Percentiles rank a stretch among this genome's conserved stretches.
These are phyloP conservation scores for Penicillium dipodomyicola DNA, from an alignment of 495 filamentous ascomycete species.

Conservation along the genomic window DNA sequence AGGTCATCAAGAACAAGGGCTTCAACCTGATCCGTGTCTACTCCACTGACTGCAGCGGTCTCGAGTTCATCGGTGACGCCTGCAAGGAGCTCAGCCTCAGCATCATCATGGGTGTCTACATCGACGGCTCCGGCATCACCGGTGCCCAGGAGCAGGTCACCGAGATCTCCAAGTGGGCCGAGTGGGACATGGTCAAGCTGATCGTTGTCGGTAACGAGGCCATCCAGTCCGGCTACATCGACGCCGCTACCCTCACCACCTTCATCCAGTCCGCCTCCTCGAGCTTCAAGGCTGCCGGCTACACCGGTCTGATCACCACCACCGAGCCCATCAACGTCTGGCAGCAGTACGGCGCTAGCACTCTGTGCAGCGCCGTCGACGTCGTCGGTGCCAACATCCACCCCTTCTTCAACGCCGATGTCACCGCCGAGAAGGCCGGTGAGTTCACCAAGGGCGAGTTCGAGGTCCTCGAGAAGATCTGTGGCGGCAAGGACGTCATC, in stretches of 20 bases:
- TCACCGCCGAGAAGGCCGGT: constrained; percentile 63
- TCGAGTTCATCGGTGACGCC: constrained; percentile 68
- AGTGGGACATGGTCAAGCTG: constrained; percentile 74
- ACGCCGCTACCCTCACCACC: constrained; percentile 57
- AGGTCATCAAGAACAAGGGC: constrained; percentile 65
- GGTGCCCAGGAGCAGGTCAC: constrained; percentile 64
- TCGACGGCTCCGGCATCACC: constrained; percentile 61
- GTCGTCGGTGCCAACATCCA: constrained; percentile 82
- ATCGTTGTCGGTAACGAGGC: constrained; percentile 90
- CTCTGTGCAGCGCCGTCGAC: constrained; percentile 72
- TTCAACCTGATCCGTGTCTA: constrained; percentile 86
- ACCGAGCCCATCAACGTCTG: constrained; percentile 78
- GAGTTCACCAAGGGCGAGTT: constrained; percentile 68
- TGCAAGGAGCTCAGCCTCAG: constrained; percentile 60
- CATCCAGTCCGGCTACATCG: constrained; percentile 65
- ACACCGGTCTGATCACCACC: constrained; percentile 74
- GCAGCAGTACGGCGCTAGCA: constrained; percentile 47
- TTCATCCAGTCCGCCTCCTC: constrained; percentile 62
- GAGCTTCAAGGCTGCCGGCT: constrained; percentile 57
- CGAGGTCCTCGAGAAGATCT: constrained; percentile 60
- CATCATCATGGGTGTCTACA: constrained; percentile 83
- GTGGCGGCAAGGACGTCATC: constrained; percentile 62
- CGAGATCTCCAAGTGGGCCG: constrained; percentile 67
- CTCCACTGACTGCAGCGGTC: constrained; percentile 83
- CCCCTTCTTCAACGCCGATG: constrained; percentile 82